Percentiles rank a stretch among this genome's conserved stretches.
Conservation (phyloP, 495 filamentous ascomycete species). For the Penicillium waksmanii region DNA sequence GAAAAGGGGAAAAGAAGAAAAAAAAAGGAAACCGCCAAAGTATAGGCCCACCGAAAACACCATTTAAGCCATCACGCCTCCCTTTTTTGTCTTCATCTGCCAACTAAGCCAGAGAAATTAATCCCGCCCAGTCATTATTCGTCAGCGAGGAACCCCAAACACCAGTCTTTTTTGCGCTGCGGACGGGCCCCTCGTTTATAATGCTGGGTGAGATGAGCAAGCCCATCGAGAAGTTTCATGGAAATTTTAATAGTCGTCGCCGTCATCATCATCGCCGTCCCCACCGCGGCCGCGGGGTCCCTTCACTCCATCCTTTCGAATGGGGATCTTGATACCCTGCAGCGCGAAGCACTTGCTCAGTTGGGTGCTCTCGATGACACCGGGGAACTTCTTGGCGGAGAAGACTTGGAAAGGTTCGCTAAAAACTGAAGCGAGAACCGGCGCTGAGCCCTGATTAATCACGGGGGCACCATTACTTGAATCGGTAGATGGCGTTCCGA, state of each 20-base stretch:
- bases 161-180: constrained; percentile 19
- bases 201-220: neutral
- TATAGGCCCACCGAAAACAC: constrained; percentile 33
- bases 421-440: constrained; percentile 85
- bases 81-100: constrained; percentile 26
- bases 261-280: constrained; percentile 62
- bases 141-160: constrained; percentile 5
- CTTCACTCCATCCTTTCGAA: constrained; percentile 80
- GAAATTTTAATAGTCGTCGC: constrained; percentile 29
- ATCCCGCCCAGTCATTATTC: constrained; percentile 16
- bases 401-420: constrained; percentile 92
- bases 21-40: neutral
- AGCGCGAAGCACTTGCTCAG: constrained; percentile 92
- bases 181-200: constrained; percentile 13
- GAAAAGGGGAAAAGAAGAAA: constrained; percentile 19
- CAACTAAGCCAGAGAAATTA: constrained; percentile 20
- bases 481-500: constrained; percentile 55
- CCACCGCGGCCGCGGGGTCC: constrained; percentile 60
- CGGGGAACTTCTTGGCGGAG: constrained; percentile 96
- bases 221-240: neutral
- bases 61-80: constrained; percentile 35
- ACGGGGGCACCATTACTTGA: constrained; percentile 42
- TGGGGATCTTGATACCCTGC: constrained; percentile 97
- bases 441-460: constrained; percentile 79
- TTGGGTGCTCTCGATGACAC: constrained; percentile 92